Base-by-base conservation (phyloP, 352 stramenopile genomes). In the Phytophthora tubulina region DNA sequence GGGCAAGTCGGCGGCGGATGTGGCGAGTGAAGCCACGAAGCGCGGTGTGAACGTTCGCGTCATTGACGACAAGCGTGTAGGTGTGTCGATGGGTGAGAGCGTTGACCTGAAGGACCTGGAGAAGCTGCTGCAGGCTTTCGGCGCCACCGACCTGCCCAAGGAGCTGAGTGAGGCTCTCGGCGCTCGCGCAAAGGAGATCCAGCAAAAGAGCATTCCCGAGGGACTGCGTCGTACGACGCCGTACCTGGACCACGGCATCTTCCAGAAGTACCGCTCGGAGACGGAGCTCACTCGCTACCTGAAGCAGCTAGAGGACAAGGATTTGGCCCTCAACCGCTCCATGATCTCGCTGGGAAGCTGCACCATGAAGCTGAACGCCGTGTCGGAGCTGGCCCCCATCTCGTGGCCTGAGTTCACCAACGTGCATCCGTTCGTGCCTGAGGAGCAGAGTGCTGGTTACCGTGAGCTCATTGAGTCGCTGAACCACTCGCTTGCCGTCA, bases 301-400 rank as follows among this genome's bases (percentile, higher is more conserved):
- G 45, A 99, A 99, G 82, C 91, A 90, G 30, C 80, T 99, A 15
- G 98, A 99, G 70, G 98, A 99, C 79, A 99, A 99, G 76, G 98
- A 99, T 80, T 80, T 99, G 38, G 92, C 97, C 15, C 91, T 99
- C n/a, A 99, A 99, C 84, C 94, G 98, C 61, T 99, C 96, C 54
- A 99, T 99, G 98, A 99, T 99, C 81, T 98, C 97, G 41, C 88
- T 99, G 6, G 98, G 98, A 46, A 99, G 97, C 17, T 99, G 98
- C 77, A 99, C 98, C n/a, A 99, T 99, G 98, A 99, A 99, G 85
- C 88, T 99, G 9, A 99, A 99, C 75, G 95, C 97, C 33, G 98
- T 98, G 17, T 91, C 90, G 59, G 97, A 99, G 84, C 95, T 99
- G 81, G 93, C 98, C 42, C 97, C 98, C 3, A 86, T 99, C 11